A percentile compares a stretch with the other conserved stretches of the same genome.
phyloP scores from a whole-genome alignment of 73 alveolate genomes.

The Tetrahymena thermophila region DNA sequence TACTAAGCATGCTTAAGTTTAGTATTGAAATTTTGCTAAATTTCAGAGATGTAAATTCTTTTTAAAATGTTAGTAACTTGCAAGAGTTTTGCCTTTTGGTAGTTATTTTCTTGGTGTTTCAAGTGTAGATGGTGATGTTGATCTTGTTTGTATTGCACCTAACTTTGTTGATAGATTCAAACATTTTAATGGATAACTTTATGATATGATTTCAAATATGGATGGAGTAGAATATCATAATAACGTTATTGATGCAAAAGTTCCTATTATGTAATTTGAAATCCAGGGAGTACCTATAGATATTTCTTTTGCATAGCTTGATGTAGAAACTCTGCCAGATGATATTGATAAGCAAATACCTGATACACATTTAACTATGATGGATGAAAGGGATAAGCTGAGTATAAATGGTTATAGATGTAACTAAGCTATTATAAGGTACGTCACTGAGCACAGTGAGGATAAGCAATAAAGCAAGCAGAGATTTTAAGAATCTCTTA shows the following conservation, averaged over 20 bases:
- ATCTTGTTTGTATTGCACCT: conserved; percentile 93
- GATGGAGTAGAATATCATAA: conserved; percentile 72
- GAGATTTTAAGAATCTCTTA: conserved; percentile 71
- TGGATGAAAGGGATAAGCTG: conserved; percentile 77
- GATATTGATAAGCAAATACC: conserved; percentile 70
- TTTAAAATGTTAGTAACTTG: conserved; percentile 1
- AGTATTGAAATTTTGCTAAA: background rate
- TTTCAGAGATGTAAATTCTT: background rate
- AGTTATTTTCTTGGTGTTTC: conserved; percentile 89
- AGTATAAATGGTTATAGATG: conserved; percentile 84
- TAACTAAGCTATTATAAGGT: conserved; percentile 79
- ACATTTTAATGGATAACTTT: conserved; percentile 69
- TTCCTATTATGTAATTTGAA: conserved; percentile 84
- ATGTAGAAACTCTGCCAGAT: conserved; percentile 67
- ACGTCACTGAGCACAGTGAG: conserved; percentile 59
- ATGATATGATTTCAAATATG: conserved; percentile 53
- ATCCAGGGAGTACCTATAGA: conserved; percentile 86
- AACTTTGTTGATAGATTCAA: conserved; percentile 73
- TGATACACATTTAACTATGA: conserved; percentile 62
- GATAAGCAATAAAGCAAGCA: conserved; percentile 67
- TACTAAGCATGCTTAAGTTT: background rate
- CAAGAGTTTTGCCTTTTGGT: conserved; percentile 80
- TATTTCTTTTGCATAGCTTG: conserved; percentile 84
- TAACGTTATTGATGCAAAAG: conserved; percentile 71
- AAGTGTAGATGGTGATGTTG: conserved; percentile 89